A percentile compares a stretch with the other conserved stretches of the same genome.
phyloP scores from a whole-genome alignment of 2,329 filamentous ascomycete species.

The Cadophora gregata region DNA sequence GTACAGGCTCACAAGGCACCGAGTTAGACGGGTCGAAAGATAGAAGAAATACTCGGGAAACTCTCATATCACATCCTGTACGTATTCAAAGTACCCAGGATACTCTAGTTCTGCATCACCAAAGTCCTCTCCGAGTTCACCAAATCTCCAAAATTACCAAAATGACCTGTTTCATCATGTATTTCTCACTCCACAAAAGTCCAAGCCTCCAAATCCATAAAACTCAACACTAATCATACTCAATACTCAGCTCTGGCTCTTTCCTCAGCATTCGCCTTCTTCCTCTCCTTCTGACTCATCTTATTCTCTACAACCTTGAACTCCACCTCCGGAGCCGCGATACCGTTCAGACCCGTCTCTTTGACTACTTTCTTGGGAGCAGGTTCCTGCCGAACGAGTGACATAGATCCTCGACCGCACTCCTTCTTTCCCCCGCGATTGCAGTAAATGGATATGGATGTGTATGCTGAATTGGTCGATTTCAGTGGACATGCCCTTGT shows the following conservation, averaged over 20 bases:
- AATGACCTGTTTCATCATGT: too few relatives aligned
- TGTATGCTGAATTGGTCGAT: background rate
- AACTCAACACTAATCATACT: too few relatives aligned
- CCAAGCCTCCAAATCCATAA: too few relatives aligned
- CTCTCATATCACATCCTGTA: too few relatives aligned
- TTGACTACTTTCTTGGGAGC: background rate
- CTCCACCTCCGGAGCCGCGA: background rate
- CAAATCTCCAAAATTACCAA: too few relatives aligned
- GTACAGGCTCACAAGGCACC: too few relatives aligned
- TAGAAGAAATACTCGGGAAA: too few relatives aligned
- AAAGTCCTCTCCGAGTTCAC: too few relatives aligned
- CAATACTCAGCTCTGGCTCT: background rate
- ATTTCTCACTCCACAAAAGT: too few relatives aligned
- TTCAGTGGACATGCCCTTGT: background rate
- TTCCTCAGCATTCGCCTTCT: background rate
- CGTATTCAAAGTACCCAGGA: too few relatives aligned
- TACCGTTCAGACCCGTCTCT: background rate
- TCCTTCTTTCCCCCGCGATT: background rate
- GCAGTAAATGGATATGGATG: background rate
- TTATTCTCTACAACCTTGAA: background rate
- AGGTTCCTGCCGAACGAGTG: background rate
- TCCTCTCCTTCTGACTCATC: conserved; percentile 3
- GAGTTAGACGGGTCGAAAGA: too few relatives aligned
- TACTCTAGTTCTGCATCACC: too few relatives aligned
- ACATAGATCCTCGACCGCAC: background rate